phyloP scores from a whole-genome alignment of 2,329 filamentous ascomycete genomes.

The Sphaerulina vaccinii region DNA sequence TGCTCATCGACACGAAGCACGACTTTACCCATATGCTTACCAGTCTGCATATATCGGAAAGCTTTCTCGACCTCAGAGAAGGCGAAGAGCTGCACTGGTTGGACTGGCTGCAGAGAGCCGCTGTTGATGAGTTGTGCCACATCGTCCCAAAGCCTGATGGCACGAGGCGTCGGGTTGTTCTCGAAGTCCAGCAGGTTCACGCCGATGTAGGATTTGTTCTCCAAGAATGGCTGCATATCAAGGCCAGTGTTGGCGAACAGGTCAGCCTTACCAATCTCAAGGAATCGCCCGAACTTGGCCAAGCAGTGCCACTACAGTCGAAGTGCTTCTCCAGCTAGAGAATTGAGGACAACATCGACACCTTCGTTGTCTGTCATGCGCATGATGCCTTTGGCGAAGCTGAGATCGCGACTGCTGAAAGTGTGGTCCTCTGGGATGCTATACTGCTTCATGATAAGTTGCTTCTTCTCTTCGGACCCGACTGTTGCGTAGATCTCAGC shows the following conservation, averaged over 20 bases:
- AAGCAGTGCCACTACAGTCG: constrained; percentile 30
- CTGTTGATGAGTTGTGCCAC: constrained; percentile 18
- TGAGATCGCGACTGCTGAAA: constrained; percentile 33
- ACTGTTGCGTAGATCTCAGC: constrained; percentile 36
- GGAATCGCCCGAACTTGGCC: constrained; percentile 36
- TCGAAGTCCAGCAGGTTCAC: constrained; percentile 22
- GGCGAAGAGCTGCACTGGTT: constrained; percentile 19
- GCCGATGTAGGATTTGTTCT: constrained; percentile 15
- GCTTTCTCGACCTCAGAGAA: constrained; percentile 24
- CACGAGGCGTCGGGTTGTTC: constrained; percentile 8
- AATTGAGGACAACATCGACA: constrained; percentile 41
- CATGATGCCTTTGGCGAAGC: constrained; percentile 33
- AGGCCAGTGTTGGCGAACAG: constrained; percentile 22
- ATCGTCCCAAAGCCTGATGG: constrained; percentile 18
- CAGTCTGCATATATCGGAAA: constrained; percentile 19
- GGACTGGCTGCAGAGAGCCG: constrained; percentile 12
- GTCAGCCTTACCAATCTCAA: constrained; percentile 31
- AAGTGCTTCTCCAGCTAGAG: constrained; percentile 31
- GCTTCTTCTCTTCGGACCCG: constrained; percentile 31
- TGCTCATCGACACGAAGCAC: constrained; percentile 3
- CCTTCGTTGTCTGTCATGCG: constrained; percentile 33
- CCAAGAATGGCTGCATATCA: constrained; percentile 18
- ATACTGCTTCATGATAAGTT: constrained; percentile 29
- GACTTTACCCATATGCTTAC: constrained; percentile 20
- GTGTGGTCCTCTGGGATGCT: constrained; percentile 37